Evolutionary conservation across 1,139 yeast genomes (phyloP).

Genomic region (Suhomyces coccinellae): DNA sequence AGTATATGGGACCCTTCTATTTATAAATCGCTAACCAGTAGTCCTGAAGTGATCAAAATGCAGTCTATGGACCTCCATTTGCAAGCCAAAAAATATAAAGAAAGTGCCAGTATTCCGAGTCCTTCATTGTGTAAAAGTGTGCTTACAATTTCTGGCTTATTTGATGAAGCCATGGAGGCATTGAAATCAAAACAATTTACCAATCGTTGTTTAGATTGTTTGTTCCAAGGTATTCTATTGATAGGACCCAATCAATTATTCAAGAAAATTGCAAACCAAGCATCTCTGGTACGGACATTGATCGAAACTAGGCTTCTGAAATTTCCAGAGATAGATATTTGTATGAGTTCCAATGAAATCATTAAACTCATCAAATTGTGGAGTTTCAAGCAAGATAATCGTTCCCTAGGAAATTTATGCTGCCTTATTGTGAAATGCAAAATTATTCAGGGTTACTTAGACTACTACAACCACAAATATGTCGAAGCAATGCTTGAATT

Average conservation of each 20-base stretch:
- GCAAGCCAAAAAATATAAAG: constrained; percentile 24
- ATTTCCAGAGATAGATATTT: constrained; percentile 20
- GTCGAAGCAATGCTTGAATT: constrained; percentile 16
- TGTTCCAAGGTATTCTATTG: constrained; percentile 19
- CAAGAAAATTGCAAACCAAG: constrained; percentile 13
- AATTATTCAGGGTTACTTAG: constrained; percentile 19
- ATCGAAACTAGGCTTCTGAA: constrained; percentile 15
- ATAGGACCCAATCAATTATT: constrained; percentile 27
- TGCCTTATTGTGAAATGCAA: constrained; percentile 18
- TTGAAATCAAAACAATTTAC: not conserved
- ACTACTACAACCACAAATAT: constrained; percentile 13
- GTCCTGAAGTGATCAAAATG: not conserved
- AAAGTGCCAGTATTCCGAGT: constrained; percentile 6
- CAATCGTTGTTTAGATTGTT: not conserved
- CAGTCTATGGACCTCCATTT: constrained; percentile 16
- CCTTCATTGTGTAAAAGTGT: constrained; percentile 11
- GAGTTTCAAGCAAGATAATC: constrained; percentile 7
- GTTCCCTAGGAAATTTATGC: constrained; percentile 5
- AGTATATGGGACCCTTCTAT: not conserved
- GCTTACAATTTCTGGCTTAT: not conserved
- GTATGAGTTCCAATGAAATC: constrained; percentile 15
- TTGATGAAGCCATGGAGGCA: not conserved
- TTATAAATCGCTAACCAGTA: not conserved
- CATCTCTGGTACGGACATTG: constrained; percentile 7
- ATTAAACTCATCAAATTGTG: constrained; percentile 16